Percentiles rank a stretch among this genome's conserved stretches.
Evolutionary conservation across 1,139 yeast genomes (phyloP).

Genomic region (Diutina pseudorugosa): DNA sequence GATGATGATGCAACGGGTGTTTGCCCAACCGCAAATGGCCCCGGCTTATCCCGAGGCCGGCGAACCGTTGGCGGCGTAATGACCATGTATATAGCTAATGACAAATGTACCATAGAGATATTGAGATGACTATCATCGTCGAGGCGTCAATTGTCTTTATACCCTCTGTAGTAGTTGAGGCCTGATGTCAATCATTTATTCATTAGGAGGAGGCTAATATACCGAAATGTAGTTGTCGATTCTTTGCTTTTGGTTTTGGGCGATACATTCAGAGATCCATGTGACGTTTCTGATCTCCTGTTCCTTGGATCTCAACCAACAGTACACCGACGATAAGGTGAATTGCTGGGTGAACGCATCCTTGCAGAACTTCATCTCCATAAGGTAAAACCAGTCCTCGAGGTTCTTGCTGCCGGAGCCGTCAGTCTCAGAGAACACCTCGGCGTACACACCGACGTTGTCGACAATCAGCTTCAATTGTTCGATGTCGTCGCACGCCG

Average conservation of each 20-base stretch:
- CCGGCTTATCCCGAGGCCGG: constrained; percentile 3
- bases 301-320: constrained; percentile 91
- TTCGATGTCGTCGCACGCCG: constrained; percentile 77
- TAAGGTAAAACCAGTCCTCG: constrained; percentile 87
- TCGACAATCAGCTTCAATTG: constrained; percentile 66
- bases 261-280: constrained; percentile 98
- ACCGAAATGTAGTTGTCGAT: constrained; percentile 70
- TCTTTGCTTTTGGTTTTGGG: constrained; percentile 76
- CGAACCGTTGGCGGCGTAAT: constrained; percentile 4
- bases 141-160: no score
- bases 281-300: constrained; percentile 94
- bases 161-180: no score
- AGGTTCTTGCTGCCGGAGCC: constrained; percentile 48
- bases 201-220: constrained; percentile 20
- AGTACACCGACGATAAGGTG: constrained; percentile 84
- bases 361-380: constrained; percentile 86
- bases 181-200: not conserved
- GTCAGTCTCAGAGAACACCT: constrained; percentile 37
- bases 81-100: constrained; percentile 2
- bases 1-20: constrained; percentile 82
- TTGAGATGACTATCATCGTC: not conserved
- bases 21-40: constrained; percentile 31
- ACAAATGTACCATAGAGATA: not conserved
- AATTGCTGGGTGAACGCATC: constrained; percentile 96
- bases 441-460: constrained; percentile 60